These are phyloP conservation scores for Chaetomiaceae sp. DNA, from an alignment of 2,329 filamentous ascomycete genomes.

Conservation along the genomic window DNA sequence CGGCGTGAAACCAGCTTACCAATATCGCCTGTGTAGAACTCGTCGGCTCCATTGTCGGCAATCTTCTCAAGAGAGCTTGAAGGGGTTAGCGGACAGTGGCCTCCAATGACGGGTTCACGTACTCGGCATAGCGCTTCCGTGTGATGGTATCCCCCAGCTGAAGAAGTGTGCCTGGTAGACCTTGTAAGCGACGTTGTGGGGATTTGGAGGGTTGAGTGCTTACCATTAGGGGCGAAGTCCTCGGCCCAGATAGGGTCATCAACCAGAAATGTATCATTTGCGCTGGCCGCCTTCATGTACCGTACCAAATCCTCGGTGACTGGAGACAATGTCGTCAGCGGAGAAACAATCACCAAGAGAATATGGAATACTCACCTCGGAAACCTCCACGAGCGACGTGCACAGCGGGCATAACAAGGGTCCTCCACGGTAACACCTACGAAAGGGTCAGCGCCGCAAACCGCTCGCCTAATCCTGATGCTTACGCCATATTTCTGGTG, in stretches of 20 bases:
- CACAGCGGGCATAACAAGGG: constrained; percentile 68
- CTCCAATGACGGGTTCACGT: constrained; percentile 18
- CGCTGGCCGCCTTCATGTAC: constrained; percentile 57
- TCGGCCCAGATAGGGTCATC: constrained; percentile 73
- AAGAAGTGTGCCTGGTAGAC: constrained; percentile 52
- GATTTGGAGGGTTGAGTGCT: not conserved
- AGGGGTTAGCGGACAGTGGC: not conserved
- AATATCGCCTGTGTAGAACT: constrained; percentile 35
- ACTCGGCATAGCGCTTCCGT: constrained; percentile 66
- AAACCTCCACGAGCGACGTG: constrained; percentile 70
- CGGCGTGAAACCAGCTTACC: constrained; percentile 22
- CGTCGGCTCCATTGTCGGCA: constrained; percentile 54
- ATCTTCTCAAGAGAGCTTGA: constrained; percentile 65
- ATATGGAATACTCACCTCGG: constrained; percentile 31
- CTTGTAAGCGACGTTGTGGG: not conserved
- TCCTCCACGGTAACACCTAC: constrained; percentile 55
- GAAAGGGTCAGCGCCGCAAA: not conserved
- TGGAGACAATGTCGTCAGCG: constrained; percentile 28
- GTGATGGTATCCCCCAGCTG: constrained; percentile 72
- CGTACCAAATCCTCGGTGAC: constrained; percentile 67
- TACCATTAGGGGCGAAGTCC: constrained; percentile 79
- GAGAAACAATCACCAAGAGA: no score
- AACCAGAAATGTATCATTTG: constrained; percentile 56
- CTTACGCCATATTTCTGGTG: constrained; percentile 63
- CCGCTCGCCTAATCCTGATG: not conserved